Base-by-base conservation (phyloP, 495 filamentous ascomycete species). In the Podospora didyma region DNA sequence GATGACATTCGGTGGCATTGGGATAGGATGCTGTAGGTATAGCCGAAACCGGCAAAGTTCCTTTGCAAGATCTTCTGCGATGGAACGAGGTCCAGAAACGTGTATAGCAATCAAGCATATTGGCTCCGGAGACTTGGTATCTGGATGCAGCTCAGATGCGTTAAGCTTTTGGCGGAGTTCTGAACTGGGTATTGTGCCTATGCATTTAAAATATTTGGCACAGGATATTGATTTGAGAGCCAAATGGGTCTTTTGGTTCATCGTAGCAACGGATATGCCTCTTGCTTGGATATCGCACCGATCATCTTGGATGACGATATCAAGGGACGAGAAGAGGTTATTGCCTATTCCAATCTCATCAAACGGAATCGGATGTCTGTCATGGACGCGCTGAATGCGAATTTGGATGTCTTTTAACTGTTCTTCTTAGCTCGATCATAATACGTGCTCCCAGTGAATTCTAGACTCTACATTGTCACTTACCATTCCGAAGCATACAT, bases 361-460 rank as follows among this genome's bases (percentile, higher is more conserved):
- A 17, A 41, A 17, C 6, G 12, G 9, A 1, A 48, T 10, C 10
- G 20, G 7, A 1, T 19, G 46, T 19, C 46, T 22, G 14, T 22
- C 21, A 14, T 2, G 19, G 5, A 14, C 21, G 46, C n/a, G 46
- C 19, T 24, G 23, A 2, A 48, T 26, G 1, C 20, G 46, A 21
- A 48, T 23, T 48, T 26, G 46, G 20, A 48, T 23, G 46, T 48
- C 46, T 48, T 22, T 48, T 9, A 48, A 48, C 46, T 48, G 24
- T 2, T 11, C n/a, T 35, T 35, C 34, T 7, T 7, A 35, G 14
- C 14, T 7, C 7, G 7, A 35, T 7, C 34, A 35, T 35, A 7
- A 35, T n/a, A n/a, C n/a, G n/a, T n/a, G n/a, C n/a, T n/a, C n/a
- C n/a, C n/a, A n/a, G n/a, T n/a, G n/a, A n/a, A n/a, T n/a, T n/a